These are phyloP conservation scores for Spathaspora sp. DNA, from an alignment of 805 yeast genomes.

Conservation along the genomic window DNA sequence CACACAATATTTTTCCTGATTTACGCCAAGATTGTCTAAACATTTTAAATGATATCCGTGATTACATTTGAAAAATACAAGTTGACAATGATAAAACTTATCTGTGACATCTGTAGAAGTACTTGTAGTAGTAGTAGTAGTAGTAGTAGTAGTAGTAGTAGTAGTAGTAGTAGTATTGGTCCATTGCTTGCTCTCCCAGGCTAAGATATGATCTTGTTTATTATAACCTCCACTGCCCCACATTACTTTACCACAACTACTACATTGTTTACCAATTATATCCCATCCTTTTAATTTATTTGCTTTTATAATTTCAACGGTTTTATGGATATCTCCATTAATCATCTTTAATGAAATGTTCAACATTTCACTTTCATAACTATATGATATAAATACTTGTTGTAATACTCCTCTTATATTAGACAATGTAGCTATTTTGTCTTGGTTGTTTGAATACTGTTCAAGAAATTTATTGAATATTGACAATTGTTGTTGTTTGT, in stretches of 20 bases:
- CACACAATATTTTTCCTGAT: conserved; percentile 17
- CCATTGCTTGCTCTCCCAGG: conserved; percentile 51
- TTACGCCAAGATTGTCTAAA: conserved; percentile 39
- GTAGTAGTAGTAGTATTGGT: conserved; percentile 6
- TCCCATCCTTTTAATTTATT: conserved; percentile 59
- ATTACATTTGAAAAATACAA: conserved; percentile 58
- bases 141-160: too few species aligned
- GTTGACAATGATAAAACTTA: conserved; percentile 21
- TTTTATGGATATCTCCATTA: conserved; percentile 51
- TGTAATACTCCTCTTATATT: conserved; percentile 57
- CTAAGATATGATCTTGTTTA: conserved; percentile 43
- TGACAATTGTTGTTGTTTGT: conserved; percentile 22
- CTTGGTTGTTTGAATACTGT: conserved; percentile 26
- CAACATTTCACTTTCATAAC: conserved; percentile 59
- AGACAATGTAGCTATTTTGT: conserved; percentile 45
- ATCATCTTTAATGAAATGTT: conserved; percentile 49
- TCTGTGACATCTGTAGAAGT: too few species aligned
- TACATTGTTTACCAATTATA: conserved; percentile 51
- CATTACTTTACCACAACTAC: conserved; percentile 68
- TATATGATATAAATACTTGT: conserved; percentile 62
- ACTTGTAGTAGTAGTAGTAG: too few species aligned
- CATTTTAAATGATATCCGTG: conserved; percentile 66
- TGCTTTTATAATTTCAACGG: conserved; percentile 39
- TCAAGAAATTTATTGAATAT: conserved; percentile 56
- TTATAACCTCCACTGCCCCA: conserved; percentile 65